Evolutionary conservation across 1,139 yeast species (phyloP).

Genomic region (Suhomyces bolitotheri): DNA sequence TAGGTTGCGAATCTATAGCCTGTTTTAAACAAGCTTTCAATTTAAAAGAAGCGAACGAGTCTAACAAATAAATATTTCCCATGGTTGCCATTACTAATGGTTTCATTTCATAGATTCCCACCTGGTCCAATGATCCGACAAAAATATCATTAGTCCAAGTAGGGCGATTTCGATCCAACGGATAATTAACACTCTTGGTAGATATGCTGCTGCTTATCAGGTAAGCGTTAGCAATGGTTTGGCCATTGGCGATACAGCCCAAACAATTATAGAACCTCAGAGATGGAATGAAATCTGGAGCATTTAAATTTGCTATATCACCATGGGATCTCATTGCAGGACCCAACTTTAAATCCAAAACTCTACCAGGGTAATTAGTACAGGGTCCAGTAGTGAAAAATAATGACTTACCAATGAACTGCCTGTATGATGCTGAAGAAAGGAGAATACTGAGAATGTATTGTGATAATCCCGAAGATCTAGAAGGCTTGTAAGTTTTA

Average conservation of each 20-base stretch:
- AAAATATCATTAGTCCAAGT: slow-evolving; percentile 34
- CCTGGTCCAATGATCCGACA: slow-evolving; percentile 42
- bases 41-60: slow-evolving; percentile 26
- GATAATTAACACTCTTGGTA: slow-evolving; percentile 28
- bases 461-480: slow-evolving; percentile 37
- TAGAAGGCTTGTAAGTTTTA: slow-evolving; percentile 28
- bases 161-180: slow-evolving; percentile 22
- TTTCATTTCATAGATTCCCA: slow-evolving; percentile 44
- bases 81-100: slow-evolving; percentile 29
- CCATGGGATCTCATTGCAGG: slow-evolving; percentile 33
- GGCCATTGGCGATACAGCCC: slow-evolving; percentile 35
- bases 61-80: slow-evolving; percentile 31
- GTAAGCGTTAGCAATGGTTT: slow-evolving; percentile 23
- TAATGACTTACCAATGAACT: slow-evolving; percentile 28
- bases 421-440: slow-evolving; percentile 19
- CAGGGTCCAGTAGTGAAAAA: slow-evolving; percentile 40
- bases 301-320: slow-evolving; percentile 33
- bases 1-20: slow-evolving; percentile 7
- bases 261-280: slow-evolving; percentile 31
- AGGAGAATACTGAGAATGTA: slow-evolving; percentile 27
- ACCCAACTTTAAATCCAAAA: slow-evolving; percentile 20
- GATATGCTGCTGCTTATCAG: slow-evolving; percentile 19
- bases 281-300: slow-evolving; percentile 27
- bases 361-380: slow-evolving; percentile 35
- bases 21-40: slow-evolving; percentile 17